Evolutionary conservation across 306 rosid species (phyloP), one percentile per base, ranked within the genome.

Genomic region (Rosa multiflora): DNA sequence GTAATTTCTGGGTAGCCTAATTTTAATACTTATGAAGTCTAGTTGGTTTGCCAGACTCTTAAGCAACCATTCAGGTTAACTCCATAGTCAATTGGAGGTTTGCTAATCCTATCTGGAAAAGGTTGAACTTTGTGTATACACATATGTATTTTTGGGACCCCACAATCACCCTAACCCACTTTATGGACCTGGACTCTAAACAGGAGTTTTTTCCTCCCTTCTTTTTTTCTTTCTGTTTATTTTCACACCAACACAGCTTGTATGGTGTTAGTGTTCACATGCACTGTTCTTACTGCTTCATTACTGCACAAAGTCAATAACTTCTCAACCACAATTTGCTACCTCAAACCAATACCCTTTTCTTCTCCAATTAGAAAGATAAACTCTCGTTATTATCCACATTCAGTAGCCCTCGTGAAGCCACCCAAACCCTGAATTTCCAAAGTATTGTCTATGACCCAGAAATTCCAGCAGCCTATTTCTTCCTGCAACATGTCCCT

Each of bases 81-180:
- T 72, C 76, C 44, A 18, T 47, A 48, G 75, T 46, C 56, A 14
- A 70, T 14, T 47, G 51, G 75, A 48, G 56, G 40, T 47, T 47
- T 26, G n/a, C 20, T 47, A 71, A 46, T 14, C 58, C 23, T 48
- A 46, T 47, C 26, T 6, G 40, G 26, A 23, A 26, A 70, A 70
- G 17, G n/a, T 6, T 67, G 46, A 68, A 72, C 43, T 63, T 35
- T 63, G 20, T 17, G 14, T 47, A 47, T 47, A 47, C 11, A 10
- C 51, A 47, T 10, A 10, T 47, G 8, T 47, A 43, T 18, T 70
- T 17, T 43, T 43, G 46, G 6, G 46, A 15, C 23, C 61, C 7
- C 35, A 32, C 35, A 32, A 32, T 32, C 35, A 32, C 35, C 35
- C 35, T 32, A 32, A 32, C 35, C 35, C 35, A 32, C 35, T 32